Evolutionary conservation across 768 basidiomycete genomes (phyloP), one percentile per base, ranked within the genome.

Genomic region (Tulasnella calospora): DNA sequence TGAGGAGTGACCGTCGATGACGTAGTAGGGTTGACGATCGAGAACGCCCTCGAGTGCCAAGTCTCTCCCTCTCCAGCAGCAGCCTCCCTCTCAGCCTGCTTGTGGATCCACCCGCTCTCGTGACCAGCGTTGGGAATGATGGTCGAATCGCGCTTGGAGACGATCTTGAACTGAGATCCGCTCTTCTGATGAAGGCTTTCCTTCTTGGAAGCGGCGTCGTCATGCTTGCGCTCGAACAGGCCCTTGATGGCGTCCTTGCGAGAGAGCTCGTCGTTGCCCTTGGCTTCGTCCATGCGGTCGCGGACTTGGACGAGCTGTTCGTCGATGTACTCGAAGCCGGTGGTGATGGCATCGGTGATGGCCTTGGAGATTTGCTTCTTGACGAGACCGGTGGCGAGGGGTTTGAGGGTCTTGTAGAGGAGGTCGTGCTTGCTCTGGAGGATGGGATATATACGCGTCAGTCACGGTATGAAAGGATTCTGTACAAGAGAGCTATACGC

Each of bases 221-320:
- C 88, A 82, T 89, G 89, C 83, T 90, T 90, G 38, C 86, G 86
- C 83, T 89, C 86, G 85, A 92, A 92, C 51, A 90, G 89, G 76
- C 90, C 88, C 82, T 90, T 89, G 78, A 95, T 82, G 6, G 87
- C 89, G 74, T 92, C 87, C 51, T 85, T 86, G 40, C 86, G 86
- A 46, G 83, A 83, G 23, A 81, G 81, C 47, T 86, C 86, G 46
- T 89, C 86, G 36, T 82, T 82, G 38, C 83, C 83, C 83, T 88
- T 88, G 73, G 88, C 94, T 81, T 89, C 89, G 71, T 90, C 87
- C 90, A 94, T 90, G 47, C 89, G 86, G 79, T 94, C 91, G n/a
- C 93, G 86, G 69, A 98, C 94, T n/a, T 89, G 87, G 33, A 94
- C 92, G 27, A 99, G 89, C 85, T 96, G 94, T 21, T 92, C 92